Evolutionary conservation across 768 basidiomycete genomes (phyloP), one percentile per base, ranked within the genome.

Genomic region (Strobilomyces echinocephalus): DNA sequence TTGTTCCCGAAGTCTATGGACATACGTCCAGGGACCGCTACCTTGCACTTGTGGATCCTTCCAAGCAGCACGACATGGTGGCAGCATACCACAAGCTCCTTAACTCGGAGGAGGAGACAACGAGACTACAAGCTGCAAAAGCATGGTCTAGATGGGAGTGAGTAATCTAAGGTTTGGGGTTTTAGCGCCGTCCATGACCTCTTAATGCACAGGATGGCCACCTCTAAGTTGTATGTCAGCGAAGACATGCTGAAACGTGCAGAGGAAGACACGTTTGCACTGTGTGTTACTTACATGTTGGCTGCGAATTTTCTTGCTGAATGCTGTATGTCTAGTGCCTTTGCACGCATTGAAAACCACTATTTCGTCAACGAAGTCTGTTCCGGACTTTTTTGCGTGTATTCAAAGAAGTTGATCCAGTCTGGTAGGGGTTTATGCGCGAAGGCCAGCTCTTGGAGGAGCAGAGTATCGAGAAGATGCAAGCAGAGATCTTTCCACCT

Each of bases 101-200:
- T 43, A 85, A 84, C 62, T 83, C 88, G 7, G 72, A 74, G 1
- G 87, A 95, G 63, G 83, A 88, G 31, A 73, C 79, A 60, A 80
- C 75, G 4, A 76, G 87, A 33, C 60, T 87, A 31, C 72, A 53
- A 8, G 92, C 91, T 11, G 91, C 91, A 4, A 88, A 80, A 62
- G 89, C 90, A 3, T 95, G 92, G 91, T 74, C 86, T 18, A 88
- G 86, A 66, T 95, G 90, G 89, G 93, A 95, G 90, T 90, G 61
- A 64, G 90, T 78, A 21, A 6, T 43, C 16, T 33, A 15, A 11
- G 6, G 35, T 33, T 16, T 20, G n/a, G 30, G 2, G 38, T n/a
- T 35, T 59, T 16, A 20, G 30, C 46, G 2, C 33, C 45, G 14
- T 36, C 15, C 18, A 52, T 39, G 45, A 24, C 48, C 41, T 34